A percentile compares a stretch with the other conserved stretches of the same genome.
phyloP scores from a whole-genome alignment of 2,329 filamentous ascomycete genomes.

The Pseudogymnoascus sp. region DNA sequence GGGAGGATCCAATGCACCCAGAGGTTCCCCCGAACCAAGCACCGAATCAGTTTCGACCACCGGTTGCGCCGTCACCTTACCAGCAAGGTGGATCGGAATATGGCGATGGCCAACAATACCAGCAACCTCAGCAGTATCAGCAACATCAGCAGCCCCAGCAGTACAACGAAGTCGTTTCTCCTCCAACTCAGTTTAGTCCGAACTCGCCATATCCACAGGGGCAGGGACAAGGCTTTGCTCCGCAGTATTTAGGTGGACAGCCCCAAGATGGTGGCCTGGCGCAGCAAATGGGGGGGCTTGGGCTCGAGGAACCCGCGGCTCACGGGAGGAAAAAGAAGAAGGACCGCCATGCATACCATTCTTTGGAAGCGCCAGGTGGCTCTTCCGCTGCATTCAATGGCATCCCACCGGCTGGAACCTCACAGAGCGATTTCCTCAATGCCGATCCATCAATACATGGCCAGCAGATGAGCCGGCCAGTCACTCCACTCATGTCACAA shows the following conservation, averaged over 20 bases:
- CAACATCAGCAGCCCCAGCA: slow-evolving; percentile 19
- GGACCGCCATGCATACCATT: slow-evolving; percentile 87
- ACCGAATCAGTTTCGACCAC: slow-evolving; percentile 48
- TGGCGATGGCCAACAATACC: slow-evolving; percentile 8
- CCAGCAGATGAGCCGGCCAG: slow-evolving; percentile 39
- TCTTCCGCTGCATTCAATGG: slow-evolving; percentile 63
- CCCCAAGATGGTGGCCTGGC: slow-evolving; percentile 45
- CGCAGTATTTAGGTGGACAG: slow-evolving; percentile 26
- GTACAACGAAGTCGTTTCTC: background rate
- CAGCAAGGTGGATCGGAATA: slow-evolving; percentile 21
- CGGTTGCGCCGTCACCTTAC: slow-evolving; percentile 45
- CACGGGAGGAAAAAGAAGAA: slow-evolving; percentile 71
- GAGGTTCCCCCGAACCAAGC: slow-evolving; percentile 41
- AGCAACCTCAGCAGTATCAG: slow-evolving; percentile 13
- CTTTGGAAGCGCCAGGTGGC: slow-evolving; percentile 62
- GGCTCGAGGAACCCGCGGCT: slow-evolving; percentile 45
- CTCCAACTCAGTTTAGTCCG: slow-evolving; percentile 1
- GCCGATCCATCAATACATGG: slow-evolving; percentile 37
- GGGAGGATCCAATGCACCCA: slow-evolving; percentile 47
- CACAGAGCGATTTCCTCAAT: slow-evolving; percentile 51
- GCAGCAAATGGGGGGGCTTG: slow-evolving; percentile 72
- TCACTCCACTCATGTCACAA: slow-evolving; percentile 42
- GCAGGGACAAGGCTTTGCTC: slow-evolving; percentile 25
- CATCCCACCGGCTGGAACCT: slow-evolving; percentile 49
- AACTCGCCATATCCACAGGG: slow-evolving; percentile 22